A percentile compares a stretch with the other conserved stretches of the same genome.
phyloP scores from a whole-genome alignment of 2,329 filamentous ascomycete genomes.

The Byssoonygena ceratinophila region DNA sequence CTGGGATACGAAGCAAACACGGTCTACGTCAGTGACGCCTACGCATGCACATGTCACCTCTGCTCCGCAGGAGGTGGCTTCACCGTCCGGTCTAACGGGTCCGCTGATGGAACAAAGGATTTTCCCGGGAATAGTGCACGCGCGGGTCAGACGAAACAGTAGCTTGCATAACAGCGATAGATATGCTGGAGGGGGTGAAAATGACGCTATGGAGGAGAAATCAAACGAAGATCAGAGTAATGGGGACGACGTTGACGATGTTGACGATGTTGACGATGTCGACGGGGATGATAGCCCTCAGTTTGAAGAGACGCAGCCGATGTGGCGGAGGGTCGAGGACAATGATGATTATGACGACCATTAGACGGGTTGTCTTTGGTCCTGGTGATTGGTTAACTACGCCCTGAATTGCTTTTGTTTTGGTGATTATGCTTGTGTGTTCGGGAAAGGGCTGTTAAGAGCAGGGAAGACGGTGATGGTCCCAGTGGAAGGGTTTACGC shows the following conservation, averaged over 20 bases:
- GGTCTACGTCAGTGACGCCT: not conserved
- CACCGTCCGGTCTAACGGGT: constrained; percentile 1
- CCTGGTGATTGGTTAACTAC: not conserved
- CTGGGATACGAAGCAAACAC: constrained; percentile 3
- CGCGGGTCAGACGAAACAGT: constrained; percentile 18
- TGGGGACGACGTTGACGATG: not conserved
- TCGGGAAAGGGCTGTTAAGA: not conserved
- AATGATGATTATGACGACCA: constrained; percentile 1
- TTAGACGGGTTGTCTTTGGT: not conserved
- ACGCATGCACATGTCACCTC: not conserved
- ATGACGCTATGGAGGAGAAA: not conserved
- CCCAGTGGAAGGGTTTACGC: too few species aligned
- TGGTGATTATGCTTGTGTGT: not conserved
- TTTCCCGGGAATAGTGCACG: constrained; percentile 37
- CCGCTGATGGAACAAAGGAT: constrained; percentile 30
- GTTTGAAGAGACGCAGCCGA: constrained; percentile 5
- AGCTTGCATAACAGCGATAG: not conserved
- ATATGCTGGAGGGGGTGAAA: not conserved
- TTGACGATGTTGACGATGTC: too few species aligned
- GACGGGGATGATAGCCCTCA: constrained; percentile 5
- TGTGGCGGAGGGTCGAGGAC: constrained; percentile 7
- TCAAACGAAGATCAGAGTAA: not conserved
- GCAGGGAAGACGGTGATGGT: not conserved
- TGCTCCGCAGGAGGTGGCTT: not conserved
- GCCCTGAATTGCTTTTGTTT: too few species aligned